These are phyloP conservation scores for Penicillium nucicola DNA, from an alignment of 495 filamentous ascomycete genomes.

Conservation along the genomic window DNA sequence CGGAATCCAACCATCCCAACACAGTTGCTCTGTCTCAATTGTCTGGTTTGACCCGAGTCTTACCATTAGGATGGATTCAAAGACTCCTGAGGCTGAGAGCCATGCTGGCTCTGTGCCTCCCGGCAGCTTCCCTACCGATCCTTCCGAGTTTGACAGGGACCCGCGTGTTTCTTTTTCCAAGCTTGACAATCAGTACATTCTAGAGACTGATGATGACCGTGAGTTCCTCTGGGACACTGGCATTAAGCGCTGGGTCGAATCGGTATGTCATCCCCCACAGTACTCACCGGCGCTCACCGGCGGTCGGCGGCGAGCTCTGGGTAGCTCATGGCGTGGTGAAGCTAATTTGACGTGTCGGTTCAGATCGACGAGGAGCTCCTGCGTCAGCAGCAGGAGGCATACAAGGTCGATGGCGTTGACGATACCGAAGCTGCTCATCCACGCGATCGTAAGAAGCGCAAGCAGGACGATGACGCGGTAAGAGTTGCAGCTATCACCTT, in stretches of 20 bases:
- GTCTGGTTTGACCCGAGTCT: not conserved
- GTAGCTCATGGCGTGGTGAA: slow-evolving; percentile 4
- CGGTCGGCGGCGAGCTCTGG: not conserved
- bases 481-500: slow-evolving; percentile 21
- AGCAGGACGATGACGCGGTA: slow-evolving; percentile 58
- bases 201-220: slow-evolving; percentile 79
- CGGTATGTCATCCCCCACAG: slow-evolving; percentile 48
- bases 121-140: slow-evolving; percentile 62
- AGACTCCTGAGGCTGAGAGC: slow-evolving; percentile 9
- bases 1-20: not conserved
- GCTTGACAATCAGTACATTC: slow-evolving; percentile 72
- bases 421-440: slow-evolving; percentile 52
- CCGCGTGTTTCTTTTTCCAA: slow-evolving; percentile 83
- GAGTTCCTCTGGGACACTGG: slow-evolving; percentile 79
- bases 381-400: slow-evolving; percentile 72
- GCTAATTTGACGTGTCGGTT: slow-evolving; percentile 7
- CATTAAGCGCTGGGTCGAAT: slow-evolving; percentile 75
- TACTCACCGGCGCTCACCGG: slow-evolving; percentile 9
- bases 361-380: slow-evolving; percentile 78
- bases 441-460: slow-evolving; percentile 70
- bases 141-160: slow-evolving; percentile 74
- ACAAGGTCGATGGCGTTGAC: slow-evolving; percentile 66
- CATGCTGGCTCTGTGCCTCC: slow-evolving; percentile 10
- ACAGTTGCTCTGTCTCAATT: not conserved
- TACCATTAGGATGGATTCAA: slow-evolving; percentile 18